These are phyloP conservation scores for Taphrina populina DNA, from an alignment of 1,139 yeast genomes.

Conservation along the genomic window DNA sequence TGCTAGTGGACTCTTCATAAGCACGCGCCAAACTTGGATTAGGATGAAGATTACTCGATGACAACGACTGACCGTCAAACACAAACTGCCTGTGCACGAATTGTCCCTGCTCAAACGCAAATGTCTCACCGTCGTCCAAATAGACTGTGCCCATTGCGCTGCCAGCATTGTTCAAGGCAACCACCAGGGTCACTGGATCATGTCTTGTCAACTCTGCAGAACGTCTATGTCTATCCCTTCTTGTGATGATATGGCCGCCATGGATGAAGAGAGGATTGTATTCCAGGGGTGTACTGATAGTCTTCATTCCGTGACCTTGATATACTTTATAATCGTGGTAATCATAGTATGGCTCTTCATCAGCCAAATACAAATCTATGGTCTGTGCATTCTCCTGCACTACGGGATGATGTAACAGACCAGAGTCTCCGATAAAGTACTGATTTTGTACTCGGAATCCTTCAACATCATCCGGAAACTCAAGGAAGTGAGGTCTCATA, in stretches of 20 bases:
- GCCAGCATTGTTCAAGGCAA: conserved; percentile 58
- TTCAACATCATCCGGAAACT: conserved; percentile 54
- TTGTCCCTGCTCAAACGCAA: conserved; percentile 55
- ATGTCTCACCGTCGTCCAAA: conserved; percentile 81
- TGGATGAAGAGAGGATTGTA: conserved; percentile 70
- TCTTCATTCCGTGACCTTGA: conserved; percentile 47
- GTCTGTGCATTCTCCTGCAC: conserved; percentile 55
- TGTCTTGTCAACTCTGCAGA: conserved; percentile 70
- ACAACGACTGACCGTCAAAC: conserved; percentile 37
- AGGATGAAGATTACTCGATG: conserved; percentile 38
- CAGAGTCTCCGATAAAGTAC: conserved; percentile 72
- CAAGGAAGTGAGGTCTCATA: conserved; percentile 68
- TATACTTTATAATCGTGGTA: conserved; percentile 58
- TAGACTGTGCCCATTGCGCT: conserved; percentile 64
- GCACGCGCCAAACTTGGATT: conserved; percentile 40
- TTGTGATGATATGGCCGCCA: conserved; percentile 73
- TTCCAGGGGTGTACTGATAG: conserved; percentile 55
- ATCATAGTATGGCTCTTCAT: conserved; percentile 51
- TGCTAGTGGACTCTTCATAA: conserved; percentile 42
- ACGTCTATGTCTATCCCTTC: conserved; percentile 74
- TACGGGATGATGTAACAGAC: conserved; percentile 79
- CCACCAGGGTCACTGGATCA: conserved; percentile 79
- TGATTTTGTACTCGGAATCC: conserved; percentile 72
- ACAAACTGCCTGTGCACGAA: conserved; percentile 48
- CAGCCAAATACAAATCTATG: conserved; percentile 63